A percentile compares a stretch with the other conserved stretches of the same genome.
Evolutionary conservation across 2,329 filamentous ascomycete genomes (phyloP).

Genomic region (Microdochium trichocladiopsis): DNA sequence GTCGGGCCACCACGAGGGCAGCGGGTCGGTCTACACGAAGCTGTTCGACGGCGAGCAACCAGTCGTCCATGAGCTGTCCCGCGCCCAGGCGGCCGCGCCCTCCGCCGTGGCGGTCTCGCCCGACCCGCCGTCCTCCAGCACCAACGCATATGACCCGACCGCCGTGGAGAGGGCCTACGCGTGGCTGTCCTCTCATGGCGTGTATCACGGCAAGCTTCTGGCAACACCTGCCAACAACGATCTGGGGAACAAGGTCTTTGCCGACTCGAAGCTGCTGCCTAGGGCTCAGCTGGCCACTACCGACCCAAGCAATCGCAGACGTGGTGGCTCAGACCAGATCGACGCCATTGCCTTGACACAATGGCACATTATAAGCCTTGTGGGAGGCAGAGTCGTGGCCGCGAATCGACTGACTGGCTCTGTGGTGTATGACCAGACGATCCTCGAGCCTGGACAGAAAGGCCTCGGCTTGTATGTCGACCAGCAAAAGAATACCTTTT

Average conservation of each 20-base stretch:
- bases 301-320: slow-evolving; percentile 45
- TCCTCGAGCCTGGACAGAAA: slow-evolving; percentile 72
- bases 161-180: slow-evolving; percentile 70
- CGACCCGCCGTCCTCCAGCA: slow-evolving; percentile 47
- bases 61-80: slow-evolving; percentile 63
- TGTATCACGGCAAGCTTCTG: slow-evolving; percentile 78
- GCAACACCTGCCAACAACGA: slow-evolving; percentile 52
- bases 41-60: slow-evolving; percentile 86
- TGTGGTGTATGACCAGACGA: slow-evolving; percentile 79
- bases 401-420: slow-evolving; percentile 82
- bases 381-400: slow-evolving; percentile 77
- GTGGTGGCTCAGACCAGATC: slow-evolving; percentile 62
- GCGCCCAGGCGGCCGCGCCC: slow-evolving; percentile 48
- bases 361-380: slow-evolving; percentile 82
- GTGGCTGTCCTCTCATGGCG: slow-evolving; percentile 82
- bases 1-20: slow-evolving; percentile 58
- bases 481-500: slow-evolving; percentile 92
- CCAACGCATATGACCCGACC: slow-evolving; percentile 45
- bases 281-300: slow-evolving; percentile 60
- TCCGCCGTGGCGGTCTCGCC: slow-evolving; percentile 73
- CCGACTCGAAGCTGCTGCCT: slow-evolving; percentile 70
- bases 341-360: slow-evolving; percentile 80
- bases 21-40: slow-evolving; percentile 76
- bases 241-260: slow-evolving; percentile 68
- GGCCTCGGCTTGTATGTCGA: slow-evolving; percentile 83